These are phyloP conservation scores for Ulota crispa DNA, from an alignment of 225 moss, liverwort and hornwort genomes.

Conservation along the genomic window DNA sequence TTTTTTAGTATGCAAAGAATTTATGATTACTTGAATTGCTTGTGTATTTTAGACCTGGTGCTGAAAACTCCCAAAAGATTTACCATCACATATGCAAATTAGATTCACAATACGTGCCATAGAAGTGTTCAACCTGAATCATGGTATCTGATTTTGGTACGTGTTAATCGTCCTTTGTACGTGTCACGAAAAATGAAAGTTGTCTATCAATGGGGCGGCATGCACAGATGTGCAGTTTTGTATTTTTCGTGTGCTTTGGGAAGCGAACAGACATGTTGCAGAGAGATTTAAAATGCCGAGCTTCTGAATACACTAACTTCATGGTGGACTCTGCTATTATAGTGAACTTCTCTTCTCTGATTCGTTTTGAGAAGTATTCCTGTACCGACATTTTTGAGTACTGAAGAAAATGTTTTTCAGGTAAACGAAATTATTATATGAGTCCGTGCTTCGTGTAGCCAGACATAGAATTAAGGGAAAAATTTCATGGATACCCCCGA, in stretches of 20 bases:
- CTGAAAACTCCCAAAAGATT: neutral
- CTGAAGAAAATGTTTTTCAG: neutral
- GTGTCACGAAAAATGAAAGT: neutral
- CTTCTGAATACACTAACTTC: neutral
- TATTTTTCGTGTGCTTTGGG: neutral
- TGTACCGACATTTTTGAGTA: neutral
- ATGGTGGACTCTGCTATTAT: neutral
- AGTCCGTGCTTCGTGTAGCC: neutral
- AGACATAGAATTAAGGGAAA: neutral
- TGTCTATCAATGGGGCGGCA: neutral
- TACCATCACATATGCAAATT: neutral
- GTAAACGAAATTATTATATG: neutral
- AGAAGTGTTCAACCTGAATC: neutral
- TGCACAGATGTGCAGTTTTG: neutral
- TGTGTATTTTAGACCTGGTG: neutral
- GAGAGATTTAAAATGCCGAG: neutral
- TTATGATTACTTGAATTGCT: neutral
- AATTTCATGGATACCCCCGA: no score
- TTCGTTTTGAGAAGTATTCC: neutral
- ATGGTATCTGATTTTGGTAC: neutral
- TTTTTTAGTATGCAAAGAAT: neutral
- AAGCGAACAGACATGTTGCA: neutral
- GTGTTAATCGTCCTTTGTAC: neutral
- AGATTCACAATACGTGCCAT: neutral
- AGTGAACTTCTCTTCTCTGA: neutral